These are phyloP conservation scores for Apiospora hydei DNA, from an alignment of 2,329 filamentous ascomycete genomes.

Conservation along the genomic window DNA sequence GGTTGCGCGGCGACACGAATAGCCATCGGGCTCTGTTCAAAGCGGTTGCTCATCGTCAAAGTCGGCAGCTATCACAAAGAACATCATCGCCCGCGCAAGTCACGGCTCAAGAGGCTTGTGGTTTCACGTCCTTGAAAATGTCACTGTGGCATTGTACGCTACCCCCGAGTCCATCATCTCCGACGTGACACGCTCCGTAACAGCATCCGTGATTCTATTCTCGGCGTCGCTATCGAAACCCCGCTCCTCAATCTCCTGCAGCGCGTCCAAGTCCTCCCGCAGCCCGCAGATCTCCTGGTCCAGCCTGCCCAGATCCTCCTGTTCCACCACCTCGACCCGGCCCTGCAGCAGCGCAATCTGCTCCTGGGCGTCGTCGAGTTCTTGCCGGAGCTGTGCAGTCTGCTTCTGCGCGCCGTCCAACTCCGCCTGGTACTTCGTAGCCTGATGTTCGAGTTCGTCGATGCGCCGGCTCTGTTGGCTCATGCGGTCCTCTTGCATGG, in stretches of 20 bases:
- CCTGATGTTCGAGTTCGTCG: neutral
- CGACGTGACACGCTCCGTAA: slow-evolving; percentile 8
- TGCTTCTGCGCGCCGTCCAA: neutral
- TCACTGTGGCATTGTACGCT: slow-evolving; percentile 19
- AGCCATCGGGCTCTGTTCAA: too few species aligned
- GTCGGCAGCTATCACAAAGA: neutral
- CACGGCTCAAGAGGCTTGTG: neutral
- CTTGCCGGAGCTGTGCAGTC: neutral
- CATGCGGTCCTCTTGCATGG: slow-evolving; percentile 5
- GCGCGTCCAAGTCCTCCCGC: slow-evolving; percentile 7
- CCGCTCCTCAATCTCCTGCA: neutral
- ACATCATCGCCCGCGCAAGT: neutral
- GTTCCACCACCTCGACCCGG: slow-evolving; percentile 1
- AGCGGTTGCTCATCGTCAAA: too few species aligned
- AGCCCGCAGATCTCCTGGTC: slow-evolving; percentile 13
- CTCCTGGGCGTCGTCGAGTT: slow-evolving; percentile 4
- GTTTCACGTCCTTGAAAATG: slow-evolving; percentile 5
- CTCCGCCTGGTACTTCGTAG: neutral
- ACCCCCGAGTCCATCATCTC: slow-evolving; percentile 10
- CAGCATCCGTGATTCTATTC: neutral
- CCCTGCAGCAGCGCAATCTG: slow-evolving; percentile 9
- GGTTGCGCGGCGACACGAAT: too few species aligned
- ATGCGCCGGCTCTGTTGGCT: neutral
- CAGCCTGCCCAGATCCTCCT: slow-evolving; percentile 3
- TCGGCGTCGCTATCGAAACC: slow-evolving; percentile 6